Evolutionary conservation across 106 monocot genomes (phyloP).

Genomic region (Dendrobium catenatum): DNA sequence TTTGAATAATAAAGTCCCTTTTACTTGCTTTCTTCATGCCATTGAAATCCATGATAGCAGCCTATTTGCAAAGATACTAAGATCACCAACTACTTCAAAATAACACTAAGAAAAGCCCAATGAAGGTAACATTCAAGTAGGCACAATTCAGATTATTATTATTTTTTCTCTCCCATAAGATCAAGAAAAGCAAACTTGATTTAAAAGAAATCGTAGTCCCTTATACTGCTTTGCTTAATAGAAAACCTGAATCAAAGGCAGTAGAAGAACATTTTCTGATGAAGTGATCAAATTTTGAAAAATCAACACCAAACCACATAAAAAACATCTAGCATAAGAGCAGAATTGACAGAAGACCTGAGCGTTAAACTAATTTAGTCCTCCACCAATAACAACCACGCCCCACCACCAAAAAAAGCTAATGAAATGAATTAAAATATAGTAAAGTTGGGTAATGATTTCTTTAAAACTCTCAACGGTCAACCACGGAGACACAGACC

Average conservation of each 20-base stretch:
- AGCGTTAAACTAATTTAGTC: too few relatives aligned
- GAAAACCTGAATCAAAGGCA: neutral
- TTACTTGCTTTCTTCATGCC: conserved; percentile 19
- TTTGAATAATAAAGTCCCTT: conserved; percentile 7
- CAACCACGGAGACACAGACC: too few relatives aligned
- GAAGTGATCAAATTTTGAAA: neutral
- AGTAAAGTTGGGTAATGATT: too few relatives aligned
- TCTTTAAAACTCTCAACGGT: too few relatives aligned
- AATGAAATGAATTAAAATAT: too few relatives aligned
- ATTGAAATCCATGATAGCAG: conserved; percentile 25
- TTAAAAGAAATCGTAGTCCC: neutral
- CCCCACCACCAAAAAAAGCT: too few relatives aligned
- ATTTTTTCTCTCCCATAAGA: neutral
- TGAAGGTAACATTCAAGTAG: neutral
- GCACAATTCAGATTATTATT: neutral
- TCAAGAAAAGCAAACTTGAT: neutral
- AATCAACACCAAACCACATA: too few relatives aligned
- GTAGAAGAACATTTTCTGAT: neutral
- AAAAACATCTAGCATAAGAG: too few relatives aligned
- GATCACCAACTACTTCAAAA: neutral
- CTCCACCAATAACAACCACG: too few relatives aligned
- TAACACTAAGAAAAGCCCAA: neutral
- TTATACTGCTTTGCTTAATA: neutral
- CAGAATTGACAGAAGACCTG: too few relatives aligned
- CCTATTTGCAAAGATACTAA: neutral